Conservation (phyloP, 495 filamentous ascomycete species). For the Aspergillus olivimuriae region DNA sequence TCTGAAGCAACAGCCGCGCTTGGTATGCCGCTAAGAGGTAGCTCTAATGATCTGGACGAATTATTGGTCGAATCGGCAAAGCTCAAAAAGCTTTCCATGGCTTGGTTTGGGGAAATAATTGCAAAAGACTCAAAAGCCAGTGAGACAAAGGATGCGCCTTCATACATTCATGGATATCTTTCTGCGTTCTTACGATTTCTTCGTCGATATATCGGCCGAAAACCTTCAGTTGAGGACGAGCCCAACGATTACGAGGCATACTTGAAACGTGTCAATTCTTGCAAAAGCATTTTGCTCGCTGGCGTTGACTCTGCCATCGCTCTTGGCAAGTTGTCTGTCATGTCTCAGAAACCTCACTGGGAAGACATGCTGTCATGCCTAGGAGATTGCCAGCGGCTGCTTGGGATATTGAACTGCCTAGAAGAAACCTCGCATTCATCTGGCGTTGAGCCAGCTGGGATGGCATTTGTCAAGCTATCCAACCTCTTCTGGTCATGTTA, state of each 20-base stretch:
- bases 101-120: conserved; percentile 40
- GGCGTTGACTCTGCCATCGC: conserved; percentile 37
- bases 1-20: conserved; percentile 40
- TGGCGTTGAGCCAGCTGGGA: conserved; percentile 17
- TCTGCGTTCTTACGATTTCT: conserved; percentile 38
- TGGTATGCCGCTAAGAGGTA: conserved; percentile 57
- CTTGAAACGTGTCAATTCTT: conserved; percentile 23
- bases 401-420: conserved; percentile 30
- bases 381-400: conserved; percentile 32
- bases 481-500: conserved; percentile 72
- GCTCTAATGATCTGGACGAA: conserved; percentile 60
- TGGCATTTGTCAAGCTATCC: conserved; percentile 52
- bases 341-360: conserved; percentile 34
- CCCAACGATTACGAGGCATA: conserved; percentile 25
- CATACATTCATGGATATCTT: conserved; percentile 30
- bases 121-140: conserved; percentile 15
- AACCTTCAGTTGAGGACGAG: conserved; percentile 24
- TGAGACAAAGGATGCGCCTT: conserved; percentile 16
- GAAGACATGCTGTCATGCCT: conserved; percentile 33
- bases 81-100: conserved; percentile 54
- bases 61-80: conserved; percentile 57
- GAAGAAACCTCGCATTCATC: conserved; percentile 15
- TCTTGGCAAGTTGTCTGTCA: conserved; percentile 35
- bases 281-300: conserved; percentile 33
- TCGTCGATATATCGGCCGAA: conserved; percentile 39